Percentiles rank a stretch among this genome's conserved stretches.
These are phyloP conservation scores for Puccinia polysora DNA, from an alignment of 1,284 basidiomycete species.

Conservation along the genomic window DNA sequence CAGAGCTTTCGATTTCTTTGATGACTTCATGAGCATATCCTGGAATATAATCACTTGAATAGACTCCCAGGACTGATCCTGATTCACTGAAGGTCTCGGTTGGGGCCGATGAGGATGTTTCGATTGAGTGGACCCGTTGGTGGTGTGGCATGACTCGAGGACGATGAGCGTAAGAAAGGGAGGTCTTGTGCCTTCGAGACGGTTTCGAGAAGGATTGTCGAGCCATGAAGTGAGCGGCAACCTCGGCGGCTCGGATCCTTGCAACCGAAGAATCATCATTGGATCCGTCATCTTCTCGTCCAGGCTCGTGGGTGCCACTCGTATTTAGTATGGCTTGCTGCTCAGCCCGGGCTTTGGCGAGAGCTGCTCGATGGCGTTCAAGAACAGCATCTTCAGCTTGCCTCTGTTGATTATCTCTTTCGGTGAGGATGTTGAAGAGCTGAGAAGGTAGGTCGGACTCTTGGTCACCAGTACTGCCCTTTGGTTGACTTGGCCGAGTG, in stretches of 20 bases:
- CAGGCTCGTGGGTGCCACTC: background rate
- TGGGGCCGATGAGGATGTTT: background rate
- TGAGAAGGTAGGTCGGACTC: too few species aligned
- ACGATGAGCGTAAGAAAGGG: conserved; percentile 13
- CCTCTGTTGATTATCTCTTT: conserved; percentile 6
- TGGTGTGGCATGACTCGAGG: conserved; percentile 1
- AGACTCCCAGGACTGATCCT: background rate
- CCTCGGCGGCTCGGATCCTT: conserved; percentile 15
- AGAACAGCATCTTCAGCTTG: conserved; percentile 5
- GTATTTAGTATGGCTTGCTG: conserved; percentile 10
- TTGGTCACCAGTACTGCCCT: too few species aligned
- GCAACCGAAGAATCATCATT: background rate
- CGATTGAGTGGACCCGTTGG: conserved; percentile 21
- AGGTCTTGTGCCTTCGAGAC: conserved; percentile 16
- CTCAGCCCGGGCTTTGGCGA: background rate
- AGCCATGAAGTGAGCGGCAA: conserved; percentile 30
- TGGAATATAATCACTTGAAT: background rate
- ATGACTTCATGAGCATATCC: background rate
- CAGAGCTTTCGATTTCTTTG: conserved; percentile 35
- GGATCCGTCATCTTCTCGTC: background rate
- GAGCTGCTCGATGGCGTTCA: too few species aligned
- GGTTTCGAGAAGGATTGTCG: background rate
- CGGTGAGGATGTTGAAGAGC: too few species aligned
- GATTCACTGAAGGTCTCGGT: conserved; percentile 12
- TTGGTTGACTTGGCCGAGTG: too few species aligned